Evolutionary conservation across 2,329 filamentous ascomycete genomes (phyloP).

Genomic region (Colletotrichum shisoi): DNA sequence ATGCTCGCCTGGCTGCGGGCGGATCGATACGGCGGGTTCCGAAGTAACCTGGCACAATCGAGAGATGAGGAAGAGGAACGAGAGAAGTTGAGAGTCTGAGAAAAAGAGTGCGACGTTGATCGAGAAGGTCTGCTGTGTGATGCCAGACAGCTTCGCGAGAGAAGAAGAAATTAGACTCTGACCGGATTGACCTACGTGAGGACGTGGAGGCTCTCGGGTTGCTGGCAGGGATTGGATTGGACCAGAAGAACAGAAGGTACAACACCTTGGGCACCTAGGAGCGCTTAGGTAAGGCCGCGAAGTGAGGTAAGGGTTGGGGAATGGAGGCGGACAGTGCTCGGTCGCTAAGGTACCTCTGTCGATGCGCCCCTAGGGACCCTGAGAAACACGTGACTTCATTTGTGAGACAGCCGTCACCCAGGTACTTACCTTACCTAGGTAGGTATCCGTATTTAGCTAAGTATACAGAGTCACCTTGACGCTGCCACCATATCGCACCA

Average conservation of each 20-base stretch:
- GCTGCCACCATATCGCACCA: too few relatives aligned
- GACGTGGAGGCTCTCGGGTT: conserved; percentile 34
- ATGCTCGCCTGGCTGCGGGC: conserved; percentile 19
- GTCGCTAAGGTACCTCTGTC: background rate
- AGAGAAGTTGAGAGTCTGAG: background rate
- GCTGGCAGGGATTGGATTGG: conserved; percentile 26
- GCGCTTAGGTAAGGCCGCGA: conserved; percentile 1
- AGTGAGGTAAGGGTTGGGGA: background rate
- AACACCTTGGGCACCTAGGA: background rate
- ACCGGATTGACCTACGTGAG: conserved; percentile 30
- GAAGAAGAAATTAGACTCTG: conserved; percentile 31
- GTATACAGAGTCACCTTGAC: too few relatives aligned
- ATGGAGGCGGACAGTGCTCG: too few relatives aligned
- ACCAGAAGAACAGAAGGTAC: background rate
- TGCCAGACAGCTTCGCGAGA: conserved; percentile 19
- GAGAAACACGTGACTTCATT: background rate
- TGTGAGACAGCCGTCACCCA: background rate
- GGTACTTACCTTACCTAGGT: background rate
- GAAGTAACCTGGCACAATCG: background rate
- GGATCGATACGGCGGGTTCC: conserved; percentile 7
- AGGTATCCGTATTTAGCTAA: background rate
- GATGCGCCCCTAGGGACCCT: background rate
- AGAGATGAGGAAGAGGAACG: background rate
- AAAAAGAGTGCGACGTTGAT: conserved; percentile 21
- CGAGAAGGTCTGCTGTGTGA: conserved; percentile 10